Evolutionary conservation across 176 grass and related monocot species (phyloP).

Genomic region (maize (Zea mays)): DNA sequence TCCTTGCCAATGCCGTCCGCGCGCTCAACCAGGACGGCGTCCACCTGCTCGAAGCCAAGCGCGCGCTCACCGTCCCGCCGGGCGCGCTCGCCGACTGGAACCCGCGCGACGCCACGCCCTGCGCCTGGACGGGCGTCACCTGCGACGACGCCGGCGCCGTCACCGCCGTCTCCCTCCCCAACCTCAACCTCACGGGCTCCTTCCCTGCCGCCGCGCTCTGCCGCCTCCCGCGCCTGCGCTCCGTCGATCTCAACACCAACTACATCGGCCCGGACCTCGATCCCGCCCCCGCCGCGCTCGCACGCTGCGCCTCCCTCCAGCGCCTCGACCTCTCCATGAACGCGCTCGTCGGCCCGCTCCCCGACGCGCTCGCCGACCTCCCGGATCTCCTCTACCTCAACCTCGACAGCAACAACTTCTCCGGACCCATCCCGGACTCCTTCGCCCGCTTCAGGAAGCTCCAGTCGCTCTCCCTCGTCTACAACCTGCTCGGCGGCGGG

Average conservation of each 20-base stretch:
- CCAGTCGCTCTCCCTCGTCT: constrained; percentile 52
- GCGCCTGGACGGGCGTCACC: constrained; percentile 63
- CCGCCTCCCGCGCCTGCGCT: constrained; percentile 50
- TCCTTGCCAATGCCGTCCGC: constrained; percentile 1
- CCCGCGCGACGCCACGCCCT: constrained; percentile 49
- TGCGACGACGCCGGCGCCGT: neutral
- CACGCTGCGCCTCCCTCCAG: neutral
- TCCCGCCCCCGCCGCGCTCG: neutral
- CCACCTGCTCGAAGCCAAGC: constrained; percentile 60
- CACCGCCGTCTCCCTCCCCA: constrained; percentile 40
- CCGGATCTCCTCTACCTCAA: constrained; percentile 58
- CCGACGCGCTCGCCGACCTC: constrained; percentile 51
- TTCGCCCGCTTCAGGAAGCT: constrained; percentile 58
- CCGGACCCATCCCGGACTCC: constrained; percentile 60
- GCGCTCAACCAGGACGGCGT: constrained; percentile 59
- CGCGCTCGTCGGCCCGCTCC: constrained; percentile 62
- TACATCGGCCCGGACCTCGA: constrained; percentile 68
- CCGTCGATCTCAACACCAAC: constrained; percentile 52
- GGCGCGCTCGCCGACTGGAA: constrained; percentile 52
- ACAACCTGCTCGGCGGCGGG: constrained; percentile 67
- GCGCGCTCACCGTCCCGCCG: constrained; percentile 28
- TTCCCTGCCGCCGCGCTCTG: constrained; percentile 76
- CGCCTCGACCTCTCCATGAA: constrained; percentile 70
- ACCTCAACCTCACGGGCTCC: constrained; percentile 29
- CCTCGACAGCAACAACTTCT: constrained; percentile 74